A percentile compares a stretch with the other conserved stretches of the same genome.
These are phyloP conservation scores for Hirschioporus abietinus DNA, from an alignment of 768 basidiomycete genomes.

Conservation along the genomic window DNA sequence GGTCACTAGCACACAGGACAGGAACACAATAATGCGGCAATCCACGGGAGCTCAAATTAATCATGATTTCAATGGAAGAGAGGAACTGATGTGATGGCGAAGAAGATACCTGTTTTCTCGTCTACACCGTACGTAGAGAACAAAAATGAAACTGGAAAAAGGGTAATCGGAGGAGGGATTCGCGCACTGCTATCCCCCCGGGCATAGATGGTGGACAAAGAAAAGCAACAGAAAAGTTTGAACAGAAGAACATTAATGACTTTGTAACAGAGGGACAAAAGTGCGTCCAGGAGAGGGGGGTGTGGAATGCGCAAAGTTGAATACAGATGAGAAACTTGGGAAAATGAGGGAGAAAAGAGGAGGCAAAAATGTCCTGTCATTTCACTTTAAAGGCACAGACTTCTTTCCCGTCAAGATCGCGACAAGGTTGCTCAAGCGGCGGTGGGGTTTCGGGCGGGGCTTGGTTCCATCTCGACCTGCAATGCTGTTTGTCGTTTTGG, in stretches of 20 bases:
- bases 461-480: constrained; percentile 1
- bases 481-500: not conserved
- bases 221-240: not conserved
- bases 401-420: not conserved
- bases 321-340: not conserved
- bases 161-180: not conserved
- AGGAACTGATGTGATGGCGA: not conserved
- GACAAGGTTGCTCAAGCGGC: not conserved
- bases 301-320: not conserved
- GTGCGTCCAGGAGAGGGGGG: not conserved
- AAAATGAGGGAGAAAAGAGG: not conserved
- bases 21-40: not conserved
- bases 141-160: not conserved
- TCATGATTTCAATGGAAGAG: not conserved
- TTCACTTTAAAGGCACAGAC: not conserved
- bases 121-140: not conserved
- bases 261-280: not conserved
- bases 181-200: constrained; percentile 1
- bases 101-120: not conserved
- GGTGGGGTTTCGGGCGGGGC: not conserved
- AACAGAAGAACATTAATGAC: not conserved
- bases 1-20: not conserved
- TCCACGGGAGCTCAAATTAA: not conserved
- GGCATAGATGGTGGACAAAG: not conserved
- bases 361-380: not conserved